Conservation (phyloP, 2,329 filamentous ascomycete species). For the Apiospora phragmitis region DNA sequence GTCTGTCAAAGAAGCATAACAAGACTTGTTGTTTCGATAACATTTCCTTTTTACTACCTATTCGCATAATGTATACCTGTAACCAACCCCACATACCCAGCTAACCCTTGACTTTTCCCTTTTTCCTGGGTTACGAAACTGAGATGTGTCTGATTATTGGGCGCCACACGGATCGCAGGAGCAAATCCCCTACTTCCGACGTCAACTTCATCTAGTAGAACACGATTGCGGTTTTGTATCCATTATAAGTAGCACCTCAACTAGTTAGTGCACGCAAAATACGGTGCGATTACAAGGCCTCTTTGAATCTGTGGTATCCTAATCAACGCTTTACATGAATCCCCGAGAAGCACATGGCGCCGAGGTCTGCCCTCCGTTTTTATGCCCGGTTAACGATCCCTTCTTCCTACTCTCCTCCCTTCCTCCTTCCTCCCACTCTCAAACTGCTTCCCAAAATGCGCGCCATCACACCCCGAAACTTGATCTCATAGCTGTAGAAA, state of each 20-base stretch:
- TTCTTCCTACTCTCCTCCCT: not conserved
- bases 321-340: conserved; percentile 14
- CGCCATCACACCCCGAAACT: not conserved
- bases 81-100: not conserved
- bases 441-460: not conserved
- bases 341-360: conserved; percentile 4
- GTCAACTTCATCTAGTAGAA: not conserved
- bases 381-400: not conserved
- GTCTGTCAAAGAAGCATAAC: too few species aligned
- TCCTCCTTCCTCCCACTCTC: not conserved
- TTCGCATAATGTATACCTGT: not conserved
- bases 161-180: not conserved
- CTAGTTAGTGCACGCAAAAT: not conserved
- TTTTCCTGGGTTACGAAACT: not conserved
- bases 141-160: not conserved
- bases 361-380: not conserved
- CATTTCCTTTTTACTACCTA: not conserved
- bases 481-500: not conserved
- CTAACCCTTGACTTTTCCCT: too few species aligned
- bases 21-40: too few species aligned
- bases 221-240: not conserved
- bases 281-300: conserved; percentile 6
- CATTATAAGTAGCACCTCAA: not conserved
- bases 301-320: conserved; percentile 14
- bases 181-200: not conserved